Base-by-base conservation (phyloP, 2,329 filamentous ascomycete species). In the Thelonectria blattea region DNA sequence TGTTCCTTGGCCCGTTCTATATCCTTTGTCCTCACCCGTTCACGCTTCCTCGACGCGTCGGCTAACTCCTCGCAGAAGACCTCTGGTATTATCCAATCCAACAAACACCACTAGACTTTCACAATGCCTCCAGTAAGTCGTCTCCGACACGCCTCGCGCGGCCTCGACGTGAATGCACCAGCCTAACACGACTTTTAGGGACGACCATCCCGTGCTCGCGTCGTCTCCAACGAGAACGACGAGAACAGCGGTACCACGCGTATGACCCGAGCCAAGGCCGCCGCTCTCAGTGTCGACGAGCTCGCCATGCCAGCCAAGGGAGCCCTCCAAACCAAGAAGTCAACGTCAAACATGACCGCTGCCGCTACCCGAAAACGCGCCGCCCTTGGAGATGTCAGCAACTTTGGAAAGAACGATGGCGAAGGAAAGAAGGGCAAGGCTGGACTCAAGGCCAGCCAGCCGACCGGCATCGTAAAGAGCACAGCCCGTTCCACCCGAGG, bases 331-430 rank as follows among this genome's bases (percentile, higher is more conserved):
- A 82, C 87, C 51, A 93, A 93, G 80, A 92, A 89, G 76, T 79
- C 87, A 15, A 78, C 82, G 27, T 76, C 80, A 50, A 82, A 78
- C 67, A 75, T 76, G 58, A 79, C 81, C 52, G 76, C 82, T 71
- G 77, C 82, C 49, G 82, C 82, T 62, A 76, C 77, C 58, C 85
- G 90, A 73, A 95, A 91, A 81, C 92, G 95, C 73, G 86, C 90
- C 70, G 93, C 92, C 50, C 85, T 99, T 39, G 93, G 91, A 60
- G 95, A 99, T 81, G 91, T 97, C 69, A 98, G 93, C 85, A 99
- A 99, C 80, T 90, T 96, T 65, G 88, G 88, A 71, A 98, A 97
- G 77, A 84, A 85, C 49, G 91, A 91, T 55, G 82, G 78, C 6
- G 90, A 91, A 57, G 86, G 84, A 68, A 96, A 96, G 83, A 97